Evolutionary conservation across 208 protist genomes (phyloP).

Genomic region (Jaenimonas drosophilae): DNA sequence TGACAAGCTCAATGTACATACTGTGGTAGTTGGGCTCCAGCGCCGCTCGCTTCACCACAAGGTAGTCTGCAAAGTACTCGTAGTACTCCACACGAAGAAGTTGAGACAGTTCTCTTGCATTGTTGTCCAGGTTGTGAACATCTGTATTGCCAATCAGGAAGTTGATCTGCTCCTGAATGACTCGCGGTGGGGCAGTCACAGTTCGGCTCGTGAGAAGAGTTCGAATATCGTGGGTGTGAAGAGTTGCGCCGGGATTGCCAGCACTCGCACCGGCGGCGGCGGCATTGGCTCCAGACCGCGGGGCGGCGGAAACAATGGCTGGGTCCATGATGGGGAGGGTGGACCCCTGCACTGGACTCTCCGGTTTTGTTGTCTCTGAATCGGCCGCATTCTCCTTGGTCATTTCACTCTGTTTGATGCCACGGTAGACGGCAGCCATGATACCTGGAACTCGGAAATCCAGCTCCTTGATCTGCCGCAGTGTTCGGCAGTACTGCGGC

Average conservation of each 20-base stretch:
- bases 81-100: slow-evolving; percentile 81
- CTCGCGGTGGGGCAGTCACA: slow-evolving; percentile 69
- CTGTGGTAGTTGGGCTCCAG: slow-evolving; percentile 97
- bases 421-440: slow-evolving; percentile 77
- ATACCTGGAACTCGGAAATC: slow-evolving; percentile 86
- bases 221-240: slow-evolving; percentile 83
- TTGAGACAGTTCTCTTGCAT: slow-evolving; percentile 65
- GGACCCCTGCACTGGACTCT: slow-evolving; percentile 12
- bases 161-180: slow-evolving; percentile 89
- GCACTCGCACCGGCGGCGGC: slow-evolving; percentile 10
- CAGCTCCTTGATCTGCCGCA: slow-evolving; percentile 79
- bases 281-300: slow-evolving; percentile 12
- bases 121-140: slow-evolving; percentile 71
- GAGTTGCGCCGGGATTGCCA: slow-evolving; percentile 17
- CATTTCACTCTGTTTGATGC: slow-evolving; percentile 36
- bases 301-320: slow-evolving; percentile 42
- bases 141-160: slow-evolving; percentile 90
- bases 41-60: slow-evolving; percentile 97
- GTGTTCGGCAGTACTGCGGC: slow-evolving; percentile 87
- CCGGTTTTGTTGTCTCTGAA: no score
- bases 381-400: slow-evolving; percentile 12
- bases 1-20: slow-evolving; percentile 87
- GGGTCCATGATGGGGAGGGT: slow-evolving; percentile 39
- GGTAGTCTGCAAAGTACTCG: slow-evolving; percentile 94
- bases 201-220: slow-evolving; percentile 61